These are phyloP conservation scores for Leccinum barrowsii DNA, from an alignment of 768 basidiomycete genomes.

Conservation along the genomic window DNA sequence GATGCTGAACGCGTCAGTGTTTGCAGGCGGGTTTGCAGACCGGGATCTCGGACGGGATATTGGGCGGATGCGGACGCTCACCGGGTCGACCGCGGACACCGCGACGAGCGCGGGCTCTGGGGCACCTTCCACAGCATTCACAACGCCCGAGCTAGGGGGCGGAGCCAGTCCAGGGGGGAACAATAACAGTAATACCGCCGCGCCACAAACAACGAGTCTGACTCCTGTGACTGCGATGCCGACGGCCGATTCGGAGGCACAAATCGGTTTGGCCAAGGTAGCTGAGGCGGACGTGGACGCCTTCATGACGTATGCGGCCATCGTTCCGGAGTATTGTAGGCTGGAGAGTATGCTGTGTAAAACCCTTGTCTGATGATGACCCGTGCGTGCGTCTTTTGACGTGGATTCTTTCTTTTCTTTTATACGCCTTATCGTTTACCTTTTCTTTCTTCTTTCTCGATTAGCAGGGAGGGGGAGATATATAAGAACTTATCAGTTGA, in stretches of 20 bases:
- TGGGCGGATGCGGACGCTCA: conserved; percentile 52
- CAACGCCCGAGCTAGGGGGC: conserved; percentile 56
- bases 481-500: neutral
- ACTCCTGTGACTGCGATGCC: conserved; percentile 70
- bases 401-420: neutral
- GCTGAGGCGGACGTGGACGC: conserved; percentile 83
- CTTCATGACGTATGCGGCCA: conserved; percentile 81
- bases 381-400: neutral
- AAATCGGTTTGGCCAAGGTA: conserved; percentile 75
- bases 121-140: conserved; percentile 51
- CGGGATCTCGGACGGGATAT: conserved; percentile 36
- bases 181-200: conserved; percentile 22
- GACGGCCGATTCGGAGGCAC: conserved; percentile 68
- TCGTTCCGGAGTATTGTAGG: conserved; percentile 80
- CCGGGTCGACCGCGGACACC: conserved; percentile 41
- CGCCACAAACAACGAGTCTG: conserved; percentile 52
- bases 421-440: neutral
- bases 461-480: neutral
- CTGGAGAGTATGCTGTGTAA: conserved; percentile 79
- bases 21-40: conserved; percentile 38
- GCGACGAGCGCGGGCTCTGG: conserved; percentile 30
- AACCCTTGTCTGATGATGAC: conserved; percentile 38
- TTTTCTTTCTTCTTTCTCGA: neutral
- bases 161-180: conserved; percentile 34
- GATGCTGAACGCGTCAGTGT: conserved; percentile 29